Evolutionary conservation across 2,329 filamentous ascomycete genomes (phyloP).

Genomic region (Apiospora sp.): DNA sequence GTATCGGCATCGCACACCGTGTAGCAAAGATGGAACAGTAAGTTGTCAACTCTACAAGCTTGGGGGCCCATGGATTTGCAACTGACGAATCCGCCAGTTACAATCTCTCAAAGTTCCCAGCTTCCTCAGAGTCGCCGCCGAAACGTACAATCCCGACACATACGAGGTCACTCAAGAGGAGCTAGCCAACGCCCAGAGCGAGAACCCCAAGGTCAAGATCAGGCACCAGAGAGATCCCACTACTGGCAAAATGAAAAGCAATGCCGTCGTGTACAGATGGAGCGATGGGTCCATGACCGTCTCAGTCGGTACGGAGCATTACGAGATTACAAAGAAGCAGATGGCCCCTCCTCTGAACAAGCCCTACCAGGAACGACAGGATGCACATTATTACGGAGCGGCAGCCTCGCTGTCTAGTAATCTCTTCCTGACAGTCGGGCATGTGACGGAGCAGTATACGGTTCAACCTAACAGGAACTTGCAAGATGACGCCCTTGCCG

Average conservation of each 20-base stretch:
- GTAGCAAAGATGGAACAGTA: slow-evolving; percentile 75
- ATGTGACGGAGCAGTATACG: slow-evolving; percentile 76
- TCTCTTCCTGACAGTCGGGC: slow-evolving; percentile 76
- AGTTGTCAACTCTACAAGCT: slow-evolving; percentile 36
- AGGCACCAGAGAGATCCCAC: slow-evolving; percentile 73
- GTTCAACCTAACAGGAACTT: slow-evolving; percentile 72
- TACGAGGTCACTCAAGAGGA: slow-evolving; percentile 69
- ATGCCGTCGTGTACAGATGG: slow-evolving; percentile 78
- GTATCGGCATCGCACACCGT: slow-evolving; percentile 74
- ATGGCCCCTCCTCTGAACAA: slow-evolving; percentile 69
- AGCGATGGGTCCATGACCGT: slow-evolving; percentile 81
- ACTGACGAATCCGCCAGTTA: slow-evolving; percentile 53
- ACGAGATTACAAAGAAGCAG: slow-evolving; percentile 74
- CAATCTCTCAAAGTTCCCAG: slow-evolving; percentile 75
- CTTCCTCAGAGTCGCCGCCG: slow-evolving; percentile 75
- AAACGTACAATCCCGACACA: slow-evolving; percentile 69
- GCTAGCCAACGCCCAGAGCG: slow-evolving; percentile 59
- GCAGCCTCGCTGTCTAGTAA: slow-evolving; percentile 74
- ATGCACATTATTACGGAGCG: slow-evolving; percentile 79
- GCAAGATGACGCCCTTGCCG: slow-evolving; percentile 75
- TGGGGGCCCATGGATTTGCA: slow-evolving; percentile 31
- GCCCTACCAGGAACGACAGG: slow-evolving; percentile 71
- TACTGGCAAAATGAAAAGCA: slow-evolving; percentile 75
- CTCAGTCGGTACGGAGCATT: slow-evolving; percentile 78
- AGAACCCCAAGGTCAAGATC: slow-evolving; percentile 69